A percentile compares a stretch with the other conserved stretches of the same genome.
phyloP scores from a whole-genome alignment of 2,329 filamentous ascomycete genomes.

The Trichophyton rubrum region DNA sequence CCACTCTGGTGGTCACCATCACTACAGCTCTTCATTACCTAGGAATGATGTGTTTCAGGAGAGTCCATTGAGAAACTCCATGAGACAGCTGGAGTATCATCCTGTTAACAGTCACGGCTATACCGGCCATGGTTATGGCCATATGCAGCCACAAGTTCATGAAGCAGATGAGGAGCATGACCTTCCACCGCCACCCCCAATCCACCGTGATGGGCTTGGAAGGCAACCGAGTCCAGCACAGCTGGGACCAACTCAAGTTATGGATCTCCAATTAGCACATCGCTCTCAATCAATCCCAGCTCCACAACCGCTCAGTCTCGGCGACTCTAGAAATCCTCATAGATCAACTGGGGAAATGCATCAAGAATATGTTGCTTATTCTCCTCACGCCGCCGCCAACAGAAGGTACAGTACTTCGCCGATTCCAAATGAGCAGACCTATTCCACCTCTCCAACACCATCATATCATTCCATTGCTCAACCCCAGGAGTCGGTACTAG shows the following conservation, averaged over 20 bases:
- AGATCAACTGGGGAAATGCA: constrained; percentile 4
- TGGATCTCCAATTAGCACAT: constrained; percentile 7
- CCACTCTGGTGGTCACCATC: constrained; percentile 3
- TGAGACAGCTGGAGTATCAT: constrained; percentile 17
- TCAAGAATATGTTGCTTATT: constrained; percentile 13
- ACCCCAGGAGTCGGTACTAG: constrained; percentile 12
- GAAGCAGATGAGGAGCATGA: constrained; percentile 16
- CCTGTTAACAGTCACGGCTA: neutral
- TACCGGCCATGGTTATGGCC: constrained; percentile 7
- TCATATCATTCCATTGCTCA: constrained; percentile 19
- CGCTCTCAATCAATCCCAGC: constrained; percentile 13
- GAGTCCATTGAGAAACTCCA: constrained; percentile 19
- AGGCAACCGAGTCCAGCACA: constrained; percentile 6
- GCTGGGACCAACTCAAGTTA: constrained; percentile 6
- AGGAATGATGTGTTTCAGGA: constrained; percentile 17
- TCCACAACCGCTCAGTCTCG: constrained; percentile 18
- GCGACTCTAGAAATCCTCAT: constrained; percentile 11
- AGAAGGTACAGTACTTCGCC: neutral
- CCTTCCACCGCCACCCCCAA: constrained; percentile 24
- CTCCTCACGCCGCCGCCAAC: constrained; percentile 9
- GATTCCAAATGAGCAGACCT: constrained; percentile 12
- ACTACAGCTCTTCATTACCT: constrained; percentile 13
- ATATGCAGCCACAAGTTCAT: constrained; percentile 12
- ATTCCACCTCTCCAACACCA: constrained; percentile 13
- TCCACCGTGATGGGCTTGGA: constrained; percentile 18